Percentiles rank a stretch among this genome's conserved stretches.
Conservation (phyloP, 2,329 filamentous ascomycete genomes). For the Neospermospora avenae region DNA sequence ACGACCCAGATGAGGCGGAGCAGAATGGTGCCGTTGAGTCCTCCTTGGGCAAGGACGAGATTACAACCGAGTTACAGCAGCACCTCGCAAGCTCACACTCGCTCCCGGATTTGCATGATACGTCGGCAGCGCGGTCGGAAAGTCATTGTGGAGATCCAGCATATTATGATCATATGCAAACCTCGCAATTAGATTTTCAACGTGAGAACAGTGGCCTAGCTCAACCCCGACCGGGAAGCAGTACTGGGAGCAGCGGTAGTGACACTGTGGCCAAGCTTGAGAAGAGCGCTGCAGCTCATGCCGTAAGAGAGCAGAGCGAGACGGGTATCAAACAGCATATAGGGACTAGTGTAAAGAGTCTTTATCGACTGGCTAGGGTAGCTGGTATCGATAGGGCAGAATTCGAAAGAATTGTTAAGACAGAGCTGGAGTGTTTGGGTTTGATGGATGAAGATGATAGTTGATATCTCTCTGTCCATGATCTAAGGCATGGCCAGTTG, state of each 20-base stretch:
- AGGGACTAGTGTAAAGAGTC: conserved; percentile 70
- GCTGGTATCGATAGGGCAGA: conserved; percentile 72
- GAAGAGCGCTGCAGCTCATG: conserved; percentile 47
- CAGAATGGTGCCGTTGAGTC: conserved; percentile 41
- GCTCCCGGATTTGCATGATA: conserved; percentile 15
- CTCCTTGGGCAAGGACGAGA: conserved; percentile 44
- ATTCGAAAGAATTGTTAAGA: conserved; percentile 69
- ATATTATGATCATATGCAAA: not conserved
- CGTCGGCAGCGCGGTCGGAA: conserved; percentile 9
- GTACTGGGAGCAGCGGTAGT: conserved; percentile 53
- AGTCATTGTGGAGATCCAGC: not conserved
- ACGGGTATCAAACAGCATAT: conserved; percentile 77
- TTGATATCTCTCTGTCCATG: not conserved
- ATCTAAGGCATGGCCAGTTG: too few relatives aligned
- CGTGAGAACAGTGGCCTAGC: conserved; percentile 32
- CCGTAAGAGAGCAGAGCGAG: conserved; percentile 60
- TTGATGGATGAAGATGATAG: conserved; percentile 57
- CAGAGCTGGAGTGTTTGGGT: conserved; percentile 66
- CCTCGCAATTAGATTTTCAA: not conserved
- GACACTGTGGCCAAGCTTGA: conserved; percentile 57
- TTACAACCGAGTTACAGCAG: conserved; percentile 33
- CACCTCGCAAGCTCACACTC: conserved; percentile 11
- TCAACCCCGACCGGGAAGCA: conserved; percentile 59
- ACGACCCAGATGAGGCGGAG: conserved; percentile 71
- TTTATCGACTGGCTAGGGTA: conserved; percentile 67